These are phyloP conservation scores for Nemania bipapillata DNA, from an alignment of 2,329 filamentous ascomycete genomes.

Conservation along the genomic window DNA sequence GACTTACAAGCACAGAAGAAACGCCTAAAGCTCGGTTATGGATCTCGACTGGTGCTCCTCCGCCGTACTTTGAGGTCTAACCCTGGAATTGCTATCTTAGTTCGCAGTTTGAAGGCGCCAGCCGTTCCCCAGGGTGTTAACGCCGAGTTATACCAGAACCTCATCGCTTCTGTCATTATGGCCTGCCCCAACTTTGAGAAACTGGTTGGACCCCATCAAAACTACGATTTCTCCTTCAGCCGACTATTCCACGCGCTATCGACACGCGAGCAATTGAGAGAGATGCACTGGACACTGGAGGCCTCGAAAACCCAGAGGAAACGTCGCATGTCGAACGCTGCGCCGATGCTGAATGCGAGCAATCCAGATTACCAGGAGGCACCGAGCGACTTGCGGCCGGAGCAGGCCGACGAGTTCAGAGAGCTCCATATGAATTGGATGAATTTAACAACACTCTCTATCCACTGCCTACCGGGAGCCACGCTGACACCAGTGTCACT, in stretches of 20 bases:
- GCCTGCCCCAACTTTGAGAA: conserved; percentile 72
- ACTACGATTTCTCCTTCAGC: conserved; percentile 67
- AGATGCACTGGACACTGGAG: conserved; percentile 70
- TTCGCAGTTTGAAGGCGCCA: conserved; percentile 68
- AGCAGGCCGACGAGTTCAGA: conserved; percentile 60
- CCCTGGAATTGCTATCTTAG: conserved; percentile 63
- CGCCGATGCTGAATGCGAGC: conserved; percentile 41
- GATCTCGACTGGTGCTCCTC: conserved; percentile 66
- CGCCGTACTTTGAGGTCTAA: conserved; percentile 67
- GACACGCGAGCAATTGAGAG: conserved; percentile 64
- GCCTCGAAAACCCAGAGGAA: conserved; percentile 53
- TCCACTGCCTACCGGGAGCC: conserved; percentile 69
- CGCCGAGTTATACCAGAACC: conserved; percentile 64
- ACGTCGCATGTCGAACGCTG: conserved; percentile 49
- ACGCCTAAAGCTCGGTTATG: conserved; percentile 64
- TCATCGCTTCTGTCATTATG: conserved; percentile 71
- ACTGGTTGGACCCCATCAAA: conserved; percentile 64
- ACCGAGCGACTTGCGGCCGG: conserved; percentile 56
- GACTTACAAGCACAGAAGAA: conserved; percentile 68
- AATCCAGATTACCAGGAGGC: conserved; percentile 46
- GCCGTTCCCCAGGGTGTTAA: conserved; percentile 56
- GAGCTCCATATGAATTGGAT: conserved; percentile 66
- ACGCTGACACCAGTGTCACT: conserved; percentile 64
- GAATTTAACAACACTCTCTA: conserved; percentile 65
- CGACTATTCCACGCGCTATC: conserved; percentile 69